Evolutionary conservation across 768 basidiomycete genomes (phyloP).

Genomic region (Fistulinella prunicolor): DNA sequence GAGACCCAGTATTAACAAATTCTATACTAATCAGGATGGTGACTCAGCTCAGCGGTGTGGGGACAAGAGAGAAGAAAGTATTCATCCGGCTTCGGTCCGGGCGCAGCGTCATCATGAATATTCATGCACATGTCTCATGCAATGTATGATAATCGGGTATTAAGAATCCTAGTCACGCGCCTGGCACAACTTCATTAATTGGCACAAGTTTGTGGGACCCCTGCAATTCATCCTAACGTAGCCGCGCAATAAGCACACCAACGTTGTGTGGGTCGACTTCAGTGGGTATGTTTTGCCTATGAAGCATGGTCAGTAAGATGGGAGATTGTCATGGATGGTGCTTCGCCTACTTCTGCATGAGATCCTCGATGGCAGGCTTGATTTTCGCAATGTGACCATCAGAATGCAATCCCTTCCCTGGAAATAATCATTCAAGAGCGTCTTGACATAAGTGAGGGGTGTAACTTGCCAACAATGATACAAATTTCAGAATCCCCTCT

Average conservation of each 20-base stretch:
- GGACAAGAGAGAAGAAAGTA: no score
- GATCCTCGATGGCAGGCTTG: constrained; percentile 85
- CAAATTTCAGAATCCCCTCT: constrained; percentile 63
- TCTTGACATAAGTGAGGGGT: background rate
- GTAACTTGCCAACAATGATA: constrained; percentile 77
- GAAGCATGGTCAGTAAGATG: background rate
- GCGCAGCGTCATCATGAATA: background rate
- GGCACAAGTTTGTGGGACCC: background rate
- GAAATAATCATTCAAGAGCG: background rate
- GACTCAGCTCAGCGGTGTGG: no score
- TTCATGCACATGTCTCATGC: background rate
- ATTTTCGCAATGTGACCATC: constrained; percentile 74
- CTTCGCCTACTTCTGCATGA: constrained; percentile 69
- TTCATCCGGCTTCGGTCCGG: no score
- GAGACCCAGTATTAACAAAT: no score
- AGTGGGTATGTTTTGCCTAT: constrained; percentile 69
- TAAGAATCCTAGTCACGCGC: background rate
- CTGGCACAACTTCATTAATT: no score
- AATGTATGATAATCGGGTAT: background rate
- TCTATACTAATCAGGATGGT: no score
- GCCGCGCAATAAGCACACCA: constrained; percentile 79
- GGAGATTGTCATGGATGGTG: background rate
- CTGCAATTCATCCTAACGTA: constrained; percentile 13
- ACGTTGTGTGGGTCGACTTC: constrained; percentile 76
- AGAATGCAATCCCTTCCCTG: constrained; percentile 88